Evolutionary conservation across 805 yeast genomes (phyloP).

Genomic region (Sugiyamaella boreocaroliniensis): DNA sequence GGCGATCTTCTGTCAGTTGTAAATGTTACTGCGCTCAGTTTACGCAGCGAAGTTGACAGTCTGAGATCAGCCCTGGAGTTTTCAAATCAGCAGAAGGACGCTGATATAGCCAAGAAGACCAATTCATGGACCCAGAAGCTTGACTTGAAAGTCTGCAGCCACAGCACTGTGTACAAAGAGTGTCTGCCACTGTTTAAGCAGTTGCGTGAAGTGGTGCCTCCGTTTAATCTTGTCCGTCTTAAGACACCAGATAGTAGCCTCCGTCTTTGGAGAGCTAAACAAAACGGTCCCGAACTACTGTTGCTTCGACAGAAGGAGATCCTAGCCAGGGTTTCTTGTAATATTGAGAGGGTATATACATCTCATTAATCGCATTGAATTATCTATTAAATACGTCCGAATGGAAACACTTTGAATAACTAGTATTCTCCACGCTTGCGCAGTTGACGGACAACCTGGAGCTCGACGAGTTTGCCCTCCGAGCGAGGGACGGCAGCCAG

Average conservation of each 20-base stretch:
- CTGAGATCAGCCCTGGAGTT: constrained; percentile 1
- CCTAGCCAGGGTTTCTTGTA: neutral
- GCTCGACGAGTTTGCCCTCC: constrained; percentile 39
- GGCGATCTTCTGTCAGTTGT: constrained; percentile 5
- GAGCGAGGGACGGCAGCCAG: constrained; percentile 19
- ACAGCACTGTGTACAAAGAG: neutral
- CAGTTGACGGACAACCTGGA: constrained; percentile 44
- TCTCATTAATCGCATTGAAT: neutral
- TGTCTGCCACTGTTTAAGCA: neutral
- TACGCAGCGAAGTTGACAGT: constrained; percentile 12
- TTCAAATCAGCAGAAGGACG: neutral
- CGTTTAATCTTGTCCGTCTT: neutral
- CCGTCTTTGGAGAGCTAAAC: neutral
- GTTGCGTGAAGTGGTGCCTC: neutral
- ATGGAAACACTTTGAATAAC: neutral
- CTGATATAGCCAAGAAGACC: neutral
- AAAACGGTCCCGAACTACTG: neutral
- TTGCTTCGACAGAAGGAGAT: neutral
- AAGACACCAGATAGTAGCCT: neutral
- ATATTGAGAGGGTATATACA: neutral
- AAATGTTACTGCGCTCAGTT: constrained; percentile 4
- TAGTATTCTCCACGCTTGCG: constrained; percentile 55
- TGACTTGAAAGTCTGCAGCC: neutral
- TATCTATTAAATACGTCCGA: neutral
- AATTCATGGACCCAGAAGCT: neutral